Percentiles rank a stretch among this genome's conserved stretches.
These are phyloP conservation scores for Pinus albicaulis DNA, from an alignment of 75 land plant species.

Conservation along the genomic window DNA sequence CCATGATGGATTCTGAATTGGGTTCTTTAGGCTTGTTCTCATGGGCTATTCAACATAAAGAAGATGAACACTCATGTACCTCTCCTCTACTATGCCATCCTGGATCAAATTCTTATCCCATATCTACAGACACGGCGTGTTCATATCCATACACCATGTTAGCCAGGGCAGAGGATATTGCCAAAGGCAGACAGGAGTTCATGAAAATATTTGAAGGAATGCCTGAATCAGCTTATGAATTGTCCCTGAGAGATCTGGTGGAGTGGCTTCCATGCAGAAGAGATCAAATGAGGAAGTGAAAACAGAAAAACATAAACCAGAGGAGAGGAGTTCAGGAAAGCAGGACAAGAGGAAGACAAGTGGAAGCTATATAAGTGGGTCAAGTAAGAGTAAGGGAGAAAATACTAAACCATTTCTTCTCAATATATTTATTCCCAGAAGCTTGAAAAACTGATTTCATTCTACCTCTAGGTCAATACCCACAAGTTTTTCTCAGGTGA, in stretches of 20 bases:
- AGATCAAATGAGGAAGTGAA: neutral
- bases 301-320: neutral
- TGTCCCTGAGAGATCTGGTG: slow-evolving; percentile 31
- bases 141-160: slow-evolving; percentile 6
- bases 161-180: slow-evolving; percentile 25
- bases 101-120: slow-evolving; percentile 8
- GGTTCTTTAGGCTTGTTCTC: too few relatives aligned
- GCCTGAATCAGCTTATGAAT: slow-evolving; percentile 27
- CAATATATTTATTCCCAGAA: slow-evolving; percentile 10
- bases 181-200: slow-evolving; percentile 26
- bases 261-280: slow-evolving; percentile 10
- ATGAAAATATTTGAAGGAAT: slow-evolving; percentile 17
- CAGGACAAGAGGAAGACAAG: neutral
- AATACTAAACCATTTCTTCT: slow-evolving; percentile 4
- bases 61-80: neutral
- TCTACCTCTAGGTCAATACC: neutral
- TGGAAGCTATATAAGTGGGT: neutral
- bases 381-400: neutral
- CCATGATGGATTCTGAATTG: too few relatives aligned
- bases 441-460: neutral
- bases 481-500: neutral
- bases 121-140: neutral
- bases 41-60: too few relatives aligned
- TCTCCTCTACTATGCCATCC: slow-evolving; percentile 10
- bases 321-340: neutral